phyloP scores from a whole-genome alignment of 345 rosid species.

The Orychophragmus violaceus region DNA sequence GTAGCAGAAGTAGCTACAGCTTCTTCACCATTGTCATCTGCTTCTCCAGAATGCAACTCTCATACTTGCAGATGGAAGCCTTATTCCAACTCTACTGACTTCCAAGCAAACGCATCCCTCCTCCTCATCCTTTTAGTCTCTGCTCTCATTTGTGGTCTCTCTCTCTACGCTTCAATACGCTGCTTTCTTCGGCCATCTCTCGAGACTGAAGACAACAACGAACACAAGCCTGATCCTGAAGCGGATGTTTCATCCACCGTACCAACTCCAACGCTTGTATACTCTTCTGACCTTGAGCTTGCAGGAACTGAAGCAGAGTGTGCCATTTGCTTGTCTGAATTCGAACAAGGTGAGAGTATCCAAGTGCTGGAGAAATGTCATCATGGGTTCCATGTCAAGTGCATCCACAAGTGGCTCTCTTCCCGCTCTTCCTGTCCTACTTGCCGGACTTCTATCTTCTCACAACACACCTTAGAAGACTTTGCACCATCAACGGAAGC shows the following conservation, averaged over 20 bases:
- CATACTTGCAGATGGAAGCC: constrained; percentile 33
- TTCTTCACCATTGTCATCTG: constrained; percentile 26
- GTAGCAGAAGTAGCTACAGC: constrained; percentile 2
- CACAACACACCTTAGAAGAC: not conserved
- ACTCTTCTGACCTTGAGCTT: constrained; percentile 42
- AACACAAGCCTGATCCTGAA: constrained; percentile 35
- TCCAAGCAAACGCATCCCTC: constrained; percentile 43
- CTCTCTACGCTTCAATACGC: constrained; percentile 58
- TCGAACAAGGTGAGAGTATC: constrained; percentile 53
- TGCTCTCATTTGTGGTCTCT: constrained; percentile 49
- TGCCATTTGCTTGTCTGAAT: constrained; percentile 71
- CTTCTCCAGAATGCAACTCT: constrained; percentile 18
- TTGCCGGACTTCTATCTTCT: constrained; percentile 51
- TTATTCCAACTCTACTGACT: constrained; percentile 37
- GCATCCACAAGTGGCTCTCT: constrained; percentile 60
- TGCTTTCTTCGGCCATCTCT: constrained; percentile 41
- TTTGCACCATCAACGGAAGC: not conserved
- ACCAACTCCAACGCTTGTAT: constrained; percentile 33
- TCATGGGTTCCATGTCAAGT: constrained; percentile 71
- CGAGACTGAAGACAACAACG: constrained; percentile 17
- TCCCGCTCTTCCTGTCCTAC: constrained; percentile 74
- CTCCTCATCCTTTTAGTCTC: constrained; percentile 52
- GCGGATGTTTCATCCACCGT: constrained; percentile 19
- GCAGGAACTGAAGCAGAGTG: constrained; percentile 57
- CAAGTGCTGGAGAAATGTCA: constrained; percentile 54